Conservation (phyloP, 148 eudicot genomes). For the Vaccinium corymbosum region DNA sequence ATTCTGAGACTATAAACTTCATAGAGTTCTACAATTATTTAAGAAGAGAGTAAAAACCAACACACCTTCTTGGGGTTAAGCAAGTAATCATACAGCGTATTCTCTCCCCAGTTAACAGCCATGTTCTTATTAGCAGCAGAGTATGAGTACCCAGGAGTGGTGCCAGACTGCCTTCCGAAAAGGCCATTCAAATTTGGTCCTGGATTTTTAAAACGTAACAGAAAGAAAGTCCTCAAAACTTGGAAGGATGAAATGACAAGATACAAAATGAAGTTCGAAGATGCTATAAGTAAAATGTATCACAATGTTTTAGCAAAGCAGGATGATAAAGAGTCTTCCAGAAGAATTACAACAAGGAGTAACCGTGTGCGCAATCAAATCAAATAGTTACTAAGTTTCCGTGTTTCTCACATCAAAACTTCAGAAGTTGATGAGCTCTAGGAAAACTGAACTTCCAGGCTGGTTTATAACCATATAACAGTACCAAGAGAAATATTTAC, state of each 20-base stretch:
- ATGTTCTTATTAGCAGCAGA: conserved; percentile 83
- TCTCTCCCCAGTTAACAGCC: conserved; percentile 78
- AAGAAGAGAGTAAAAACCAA: too few species aligned
- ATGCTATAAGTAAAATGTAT: background rate
- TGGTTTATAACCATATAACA: background rate
- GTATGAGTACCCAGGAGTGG: conserved; percentile 81
- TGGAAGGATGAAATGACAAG: background rate
- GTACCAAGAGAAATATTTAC: background rate
- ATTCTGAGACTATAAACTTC: background rate
- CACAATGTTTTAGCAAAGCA: background rate
- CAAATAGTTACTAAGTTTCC: background rate
- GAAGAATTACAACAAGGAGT: background rate
- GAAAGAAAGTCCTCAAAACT: background rate
- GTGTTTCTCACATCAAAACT: background rate
- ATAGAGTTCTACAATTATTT: background rate
- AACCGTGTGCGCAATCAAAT: background rate
- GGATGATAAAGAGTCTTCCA: background rate
- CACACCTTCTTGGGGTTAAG: conserved; percentile 87
- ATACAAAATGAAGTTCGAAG: background rate
- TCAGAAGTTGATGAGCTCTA: background rate
- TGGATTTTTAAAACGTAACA: conserved; percentile 20
- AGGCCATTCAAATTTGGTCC: conserved; percentile 93
- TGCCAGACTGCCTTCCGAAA: conserved; percentile 81
- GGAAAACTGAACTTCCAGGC: background rate
- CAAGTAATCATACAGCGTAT: conserved; percentile 73